Base-by-base conservation (phyloP, 768 basidiomycete genomes). In the Hydnomerulius pinastri region DNA sequence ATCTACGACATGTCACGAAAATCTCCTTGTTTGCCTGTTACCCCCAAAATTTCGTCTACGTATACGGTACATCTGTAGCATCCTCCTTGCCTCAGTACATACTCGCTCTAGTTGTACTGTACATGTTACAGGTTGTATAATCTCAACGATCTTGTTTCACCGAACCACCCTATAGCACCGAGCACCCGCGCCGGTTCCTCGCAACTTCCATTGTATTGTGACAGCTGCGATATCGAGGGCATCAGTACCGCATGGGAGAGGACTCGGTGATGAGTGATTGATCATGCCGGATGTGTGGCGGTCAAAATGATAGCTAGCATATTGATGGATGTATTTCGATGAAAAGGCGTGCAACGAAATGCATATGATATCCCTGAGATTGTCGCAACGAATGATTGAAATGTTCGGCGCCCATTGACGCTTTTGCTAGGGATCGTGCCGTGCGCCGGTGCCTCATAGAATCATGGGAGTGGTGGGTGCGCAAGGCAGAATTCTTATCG, bases 401-500 rank as follows among this genome's bases (percentile, higher is more conserved):
- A n/a, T n/a, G n/a, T n/a, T n/a, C n/a, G n/a, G n/a, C n/a, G n/a
- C n/a, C n/a, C n/a, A n/a, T n/a, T n/a, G n/a, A n/a, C n/a, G n/a
- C n/a, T n/a, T n/a, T n/a, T n/a, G n/a, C n/a, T n/a, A n/a, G n/a
- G n/a, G n/a, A n/a, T n/a, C n/a, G n/a, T n/a, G n/a, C n/a, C n/a
- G n/a, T n/a, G n/a, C n/a, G n/a, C n/a, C n/a, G n/a, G n/a, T n/a
- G n/a, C n/a, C n/a, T n/a, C n/a, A n/a, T n/a, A n/a, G n/a, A n/a
- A n/a, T n/a, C n/a, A n/a, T n/a, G n/a, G n/a, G n/a, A n/a, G n/a
- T n/a, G n/a, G n/a, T n/a, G n/a, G n/a, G n/a, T n/a, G n/a, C n/a
- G n/a, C n/a, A 8, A 25, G 25, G 11, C 25, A 45, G 40, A 17
- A 54, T 38, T 43, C 41, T 79, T 73, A 89, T 60, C 87, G 77